Conservation (phyloP, 306 rosid genomes). For the Prinsepia uniflora region DNA sequence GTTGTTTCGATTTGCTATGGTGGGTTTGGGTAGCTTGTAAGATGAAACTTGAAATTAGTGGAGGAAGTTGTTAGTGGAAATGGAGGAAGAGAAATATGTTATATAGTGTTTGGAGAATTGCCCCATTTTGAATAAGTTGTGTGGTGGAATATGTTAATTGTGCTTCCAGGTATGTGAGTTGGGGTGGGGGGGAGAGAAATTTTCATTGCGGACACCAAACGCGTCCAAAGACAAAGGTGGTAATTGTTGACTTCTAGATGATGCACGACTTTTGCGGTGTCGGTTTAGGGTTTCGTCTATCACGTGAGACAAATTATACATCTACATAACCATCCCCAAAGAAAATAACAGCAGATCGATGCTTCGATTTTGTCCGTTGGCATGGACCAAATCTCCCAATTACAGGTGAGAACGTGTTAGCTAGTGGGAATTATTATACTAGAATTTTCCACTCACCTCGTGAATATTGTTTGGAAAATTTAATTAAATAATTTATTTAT, state of each 20-base stretch:
- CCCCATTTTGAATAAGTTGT: neutral
- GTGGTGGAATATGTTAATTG: neutral
- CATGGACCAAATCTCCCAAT: neutral
- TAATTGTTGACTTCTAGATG: slow-evolving; percentile 21
- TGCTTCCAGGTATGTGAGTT: neutral
- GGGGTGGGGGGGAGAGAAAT: neutral
- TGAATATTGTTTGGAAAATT: no score
- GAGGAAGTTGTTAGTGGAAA: neutral
- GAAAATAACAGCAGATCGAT: neutral
- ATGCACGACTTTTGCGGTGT: slow-evolving; percentile 1
- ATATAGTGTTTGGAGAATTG: neutral
- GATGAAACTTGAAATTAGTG: no score
- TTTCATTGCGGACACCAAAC: slow-evolving; percentile 10
- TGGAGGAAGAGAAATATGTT: neutral
- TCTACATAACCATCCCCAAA: neutral
- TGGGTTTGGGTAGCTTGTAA: neutral
- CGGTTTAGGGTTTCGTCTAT: neutral
- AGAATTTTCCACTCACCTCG: no score
- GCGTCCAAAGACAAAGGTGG: neutral
- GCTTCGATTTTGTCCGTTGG: slow-evolving; percentile 7
- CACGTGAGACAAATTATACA: neutral
- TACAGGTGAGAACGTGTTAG: neutral
- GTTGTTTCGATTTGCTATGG: no score
- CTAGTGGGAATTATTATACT: no score
- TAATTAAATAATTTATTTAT: neutral